Evolutionary conservation across 2,329 filamentous ascomycete species (phyloP).

Genomic region (Colletotrichum sp.): DNA sequence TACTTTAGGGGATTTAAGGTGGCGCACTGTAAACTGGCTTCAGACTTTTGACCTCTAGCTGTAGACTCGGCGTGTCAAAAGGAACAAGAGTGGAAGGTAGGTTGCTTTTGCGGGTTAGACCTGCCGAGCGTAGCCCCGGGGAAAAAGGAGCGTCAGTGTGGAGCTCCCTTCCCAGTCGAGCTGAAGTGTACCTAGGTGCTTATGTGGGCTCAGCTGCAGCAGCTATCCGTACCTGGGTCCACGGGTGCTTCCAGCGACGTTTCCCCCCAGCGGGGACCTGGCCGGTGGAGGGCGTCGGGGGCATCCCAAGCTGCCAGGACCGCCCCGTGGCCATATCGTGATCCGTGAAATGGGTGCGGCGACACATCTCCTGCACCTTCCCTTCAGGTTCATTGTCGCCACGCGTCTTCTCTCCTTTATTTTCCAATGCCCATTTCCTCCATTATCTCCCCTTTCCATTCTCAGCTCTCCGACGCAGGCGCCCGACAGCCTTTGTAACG

Average conservation of each 20-base stretch:
- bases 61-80: neutral
- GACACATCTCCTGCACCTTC: neutral
- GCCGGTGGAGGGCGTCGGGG: neutral
- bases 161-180: neutral
- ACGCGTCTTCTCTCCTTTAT: slow-evolving; percentile 18
- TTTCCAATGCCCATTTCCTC: neutral
- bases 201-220: neutral
- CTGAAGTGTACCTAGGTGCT: neutral
- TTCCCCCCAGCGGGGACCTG: neutral
- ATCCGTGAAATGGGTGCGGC: slow-evolving; percentile 10
- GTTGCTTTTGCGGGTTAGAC: neutral
- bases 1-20: too few species aligned
- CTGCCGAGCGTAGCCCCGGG: neutral
- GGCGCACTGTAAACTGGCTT: too few species aligned
- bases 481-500: neutral
- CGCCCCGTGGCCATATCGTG: slow-evolving; percentile 4
- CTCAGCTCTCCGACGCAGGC: neutral
- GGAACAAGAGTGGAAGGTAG: neutral
- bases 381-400: neutral
- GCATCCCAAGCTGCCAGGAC: neutral
- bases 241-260: neutral
- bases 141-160: neutral
- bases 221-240: neutral
- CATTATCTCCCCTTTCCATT: neutral
- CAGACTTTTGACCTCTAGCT: too few species aligned